Evolutionary conservation across 768 basidiomycete species (phyloP).

Genomic region (Leccinum subtestaceum): DNA sequence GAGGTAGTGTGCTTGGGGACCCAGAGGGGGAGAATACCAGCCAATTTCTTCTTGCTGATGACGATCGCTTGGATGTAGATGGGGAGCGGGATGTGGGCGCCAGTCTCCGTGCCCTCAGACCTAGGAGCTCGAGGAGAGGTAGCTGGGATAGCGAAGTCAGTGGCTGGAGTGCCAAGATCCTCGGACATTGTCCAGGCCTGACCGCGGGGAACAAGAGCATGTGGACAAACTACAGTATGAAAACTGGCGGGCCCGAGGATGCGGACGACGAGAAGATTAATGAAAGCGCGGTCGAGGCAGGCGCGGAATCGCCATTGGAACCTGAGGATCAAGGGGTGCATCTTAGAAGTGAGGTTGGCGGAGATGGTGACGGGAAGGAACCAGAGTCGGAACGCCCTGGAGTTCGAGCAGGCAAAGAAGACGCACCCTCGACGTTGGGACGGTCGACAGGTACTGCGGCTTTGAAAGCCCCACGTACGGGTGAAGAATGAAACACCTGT

Average conservation of each 20-base stretch:
- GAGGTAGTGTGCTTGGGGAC: slow-evolving; percentile 56
- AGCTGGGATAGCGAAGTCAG: slow-evolving; percentile 93
- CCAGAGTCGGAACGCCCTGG: slow-evolving; percentile 4
- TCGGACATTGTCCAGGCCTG: slow-evolving; percentile 45
- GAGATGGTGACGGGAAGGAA: slow-evolving; percentile 7
- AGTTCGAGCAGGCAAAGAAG: slow-evolving; percentile 14
- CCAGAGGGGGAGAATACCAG: slow-evolving; percentile 58
- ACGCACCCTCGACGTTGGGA: slow-evolving; percentile 25
- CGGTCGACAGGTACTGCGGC: slow-evolving; percentile 24
- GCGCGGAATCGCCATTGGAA: slow-evolving; percentile 7
- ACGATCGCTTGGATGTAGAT: slow-evolving; percentile 53
- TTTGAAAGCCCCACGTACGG: slow-evolving; percentile 10
- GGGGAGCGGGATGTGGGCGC: slow-evolving; percentile 73
- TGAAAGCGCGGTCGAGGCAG: slow-evolving; percentile 16
- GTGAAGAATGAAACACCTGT: slow-evolving; percentile 2
- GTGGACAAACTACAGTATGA: slow-evolving; percentile 59
- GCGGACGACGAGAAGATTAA: slow-evolving; percentile 33
- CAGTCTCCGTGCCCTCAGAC: slow-evolving; percentile 85
- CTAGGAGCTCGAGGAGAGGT: slow-evolving; percentile 78
- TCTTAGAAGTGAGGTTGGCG: slow-evolving; percentile 1
- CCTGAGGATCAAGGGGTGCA: slow-evolving; percentile 7
- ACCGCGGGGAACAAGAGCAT: slow-evolving; percentile 53
- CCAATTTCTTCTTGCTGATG: slow-evolving; percentile 64
- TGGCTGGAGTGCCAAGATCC: slow-evolving; percentile 77
- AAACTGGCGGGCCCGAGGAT: slow-evolving; percentile 51